Evolutionary conservation across 2,329 filamentous ascomycete species (phyloP).

Genomic region (Drechmeria coniospora): DNA sequence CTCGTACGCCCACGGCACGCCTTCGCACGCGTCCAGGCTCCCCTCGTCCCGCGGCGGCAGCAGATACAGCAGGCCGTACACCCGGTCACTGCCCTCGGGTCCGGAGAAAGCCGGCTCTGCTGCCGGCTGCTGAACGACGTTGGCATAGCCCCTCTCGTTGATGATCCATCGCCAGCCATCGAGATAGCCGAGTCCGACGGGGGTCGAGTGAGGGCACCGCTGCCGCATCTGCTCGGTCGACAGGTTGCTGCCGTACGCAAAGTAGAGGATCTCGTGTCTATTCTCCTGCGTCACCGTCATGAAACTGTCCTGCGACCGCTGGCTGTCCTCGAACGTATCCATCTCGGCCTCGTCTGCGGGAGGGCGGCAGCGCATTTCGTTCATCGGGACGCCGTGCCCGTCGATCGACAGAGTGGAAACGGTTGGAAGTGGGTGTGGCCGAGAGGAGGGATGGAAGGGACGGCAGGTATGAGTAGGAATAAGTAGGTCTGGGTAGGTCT

Average conservation of each 20-base stretch:
- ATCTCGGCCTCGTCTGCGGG: no score
- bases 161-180: slow-evolving; percentile 48
- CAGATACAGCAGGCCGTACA: slow-evolving; percentile 43
- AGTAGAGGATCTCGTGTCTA: slow-evolving; percentile 36
- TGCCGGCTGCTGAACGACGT: slow-evolving; percentile 31
- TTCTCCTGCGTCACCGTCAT: slow-evolving; percentile 20
- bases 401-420: no score
- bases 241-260: slow-evolving; percentile 58
- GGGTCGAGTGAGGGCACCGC: slow-evolving; percentile 43
- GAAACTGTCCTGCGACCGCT: slow-evolving; percentile 19
- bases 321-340: slow-evolving; percentile 16
- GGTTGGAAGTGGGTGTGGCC: no score
- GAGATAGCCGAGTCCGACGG: slow-evolving; percentile 42
- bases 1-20: slow-evolving; percentile 46
- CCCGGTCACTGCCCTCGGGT: slow-evolving; percentile 17
- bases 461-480: no score
- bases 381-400: no score
- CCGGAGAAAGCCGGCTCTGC: not conserved
- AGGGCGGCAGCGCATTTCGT: no score
- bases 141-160: slow-evolving; percentile 51
- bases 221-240: slow-evolving; percentile 47
- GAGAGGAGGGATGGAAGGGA: no score
- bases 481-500: no score
- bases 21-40: slow-evolving; percentile 41
- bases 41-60: slow-evolving; percentile 34